Percentiles rank a stretch among this genome's conserved stretches.
phyloP scores from a whole-genome alignment of 108 stramenopile genomes.

The Parmales sp. region DNA sequence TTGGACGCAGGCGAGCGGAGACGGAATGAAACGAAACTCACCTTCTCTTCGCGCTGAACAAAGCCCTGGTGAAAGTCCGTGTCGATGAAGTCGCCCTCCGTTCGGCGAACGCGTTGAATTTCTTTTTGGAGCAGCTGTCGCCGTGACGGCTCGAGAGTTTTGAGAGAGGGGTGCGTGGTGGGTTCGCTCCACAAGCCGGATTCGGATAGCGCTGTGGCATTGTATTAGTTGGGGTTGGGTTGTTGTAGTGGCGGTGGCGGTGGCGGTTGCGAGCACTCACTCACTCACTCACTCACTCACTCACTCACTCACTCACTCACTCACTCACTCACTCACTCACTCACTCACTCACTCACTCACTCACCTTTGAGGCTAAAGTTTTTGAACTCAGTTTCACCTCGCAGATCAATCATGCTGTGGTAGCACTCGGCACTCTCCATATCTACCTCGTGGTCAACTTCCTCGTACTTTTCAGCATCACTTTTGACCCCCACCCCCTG shows the following conservation, averaged over 20 bases:
- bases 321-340: too few relatives aligned
- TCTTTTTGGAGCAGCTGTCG: constrained; percentile 3
- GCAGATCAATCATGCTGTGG: not conserved
- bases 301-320: too few relatives aligned
- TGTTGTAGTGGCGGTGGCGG: too few relatives aligned
- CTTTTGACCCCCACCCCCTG: not conserved
- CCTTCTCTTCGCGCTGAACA: constrained; percentile 13
- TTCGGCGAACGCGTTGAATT: not conserved
- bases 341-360: too few relatives aligned
- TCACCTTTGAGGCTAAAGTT: too few relatives aligned
- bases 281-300: too few relatives aligned
- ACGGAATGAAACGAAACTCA: too few relatives aligned
- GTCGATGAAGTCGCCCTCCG: constrained; percentile 8
- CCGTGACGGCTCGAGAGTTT: not conserved
- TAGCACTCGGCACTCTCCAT: not conserved
- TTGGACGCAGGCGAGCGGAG: too few relatives aligned
- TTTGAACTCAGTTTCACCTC: not conserved
- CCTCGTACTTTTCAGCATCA: constrained; percentile 3
- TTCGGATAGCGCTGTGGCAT: not conserved
- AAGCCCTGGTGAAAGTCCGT: constrained; percentile 15
- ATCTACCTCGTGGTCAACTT: not conserved
- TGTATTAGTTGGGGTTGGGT: too few relatives aligned
- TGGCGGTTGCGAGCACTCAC: too few relatives aligned
- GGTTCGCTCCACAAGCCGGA: not conserved
- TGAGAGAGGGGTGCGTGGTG: not conserved